phyloP scores from a whole-genome alignment of 805 yeast genomes.

The Zygotorulaspora danielsina region DNA sequence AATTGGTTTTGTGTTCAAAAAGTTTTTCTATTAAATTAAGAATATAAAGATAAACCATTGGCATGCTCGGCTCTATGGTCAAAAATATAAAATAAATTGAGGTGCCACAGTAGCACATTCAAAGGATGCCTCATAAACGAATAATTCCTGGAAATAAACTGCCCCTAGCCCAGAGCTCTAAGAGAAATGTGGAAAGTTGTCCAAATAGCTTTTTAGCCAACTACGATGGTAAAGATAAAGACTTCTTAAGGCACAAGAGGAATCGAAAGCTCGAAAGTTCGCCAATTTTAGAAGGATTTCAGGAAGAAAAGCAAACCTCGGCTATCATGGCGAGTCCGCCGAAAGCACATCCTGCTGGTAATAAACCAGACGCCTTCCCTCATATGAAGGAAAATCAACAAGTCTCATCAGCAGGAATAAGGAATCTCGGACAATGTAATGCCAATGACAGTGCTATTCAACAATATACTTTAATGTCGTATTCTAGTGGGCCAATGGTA shows the following conservation, averaged over 20 bases:
- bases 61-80: no score
- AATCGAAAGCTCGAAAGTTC: conserved; percentile 14
- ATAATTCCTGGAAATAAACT: conserved; percentile 5
- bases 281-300: conserved; percentile 8
- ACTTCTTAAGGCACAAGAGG: conserved; percentile 8
- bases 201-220: conserved; percentile 13
- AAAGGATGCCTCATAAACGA: conserved; percentile 13
- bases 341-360: conserved; percentile 5
- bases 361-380: conserved; percentile 12
- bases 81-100: no score
- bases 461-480: conserved; percentile 21
- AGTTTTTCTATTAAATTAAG: no score
- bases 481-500: conserved; percentile 16
- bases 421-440: conserved; percentile 6
- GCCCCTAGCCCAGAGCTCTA: conserved; percentile 4
- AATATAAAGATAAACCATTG: no score
- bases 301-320: conserved; percentile 4
- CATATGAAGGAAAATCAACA: conserved; percentile 12
- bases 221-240: conserved; percentile 8
- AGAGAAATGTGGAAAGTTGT: conserved; percentile 18
- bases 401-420: conserved; percentile 7
- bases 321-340: conserved; percentile 5
- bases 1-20: no score
- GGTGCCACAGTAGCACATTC: no score
- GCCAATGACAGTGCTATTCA: conserved; percentile 15